Evolutionary conservation across 768 basidiomycete species (phyloP), one percentile per base, ranked within the genome.

Genomic region (Termitomyces sp.): DNA sequence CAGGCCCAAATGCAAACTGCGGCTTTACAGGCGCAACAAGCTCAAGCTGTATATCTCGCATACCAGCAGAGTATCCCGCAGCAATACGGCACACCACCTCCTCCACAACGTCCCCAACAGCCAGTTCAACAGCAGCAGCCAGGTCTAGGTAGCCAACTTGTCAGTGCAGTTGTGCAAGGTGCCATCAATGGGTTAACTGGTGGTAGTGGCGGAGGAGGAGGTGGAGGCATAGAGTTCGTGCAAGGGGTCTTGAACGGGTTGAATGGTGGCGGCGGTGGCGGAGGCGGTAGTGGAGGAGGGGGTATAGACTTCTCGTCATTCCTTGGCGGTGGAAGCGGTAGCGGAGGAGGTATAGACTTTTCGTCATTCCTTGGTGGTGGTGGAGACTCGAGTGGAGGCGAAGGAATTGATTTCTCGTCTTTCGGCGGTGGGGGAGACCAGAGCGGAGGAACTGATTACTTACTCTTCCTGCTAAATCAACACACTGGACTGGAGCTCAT

Each of bases 361-460:
- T 34, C 46, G 21, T 35, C 46, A 12, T 24, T 9, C 19, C n/a
- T 47, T 19, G 32, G 32, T 15, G 32, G 46, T 1, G 19, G 46
- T 5, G 46, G 46, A 35, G 32, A 26, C 17, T 7, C 12, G 11
- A 42, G 41, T 21, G 72, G 73, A 14, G 79, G 75, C 21, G 83
- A 77, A 51, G 73, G 72, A 51, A 15, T 21, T 14, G 40, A 42
- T 32, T 21, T 30, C 15, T 42, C 50, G 12, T 19, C 40, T 42
- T 32, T 21, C 8, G n/a, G 30, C 5, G 45, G 22, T 9, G 50
- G 40, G 11, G 38, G 24, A 15, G 19, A 22, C n/a, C 17, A n/a
- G 0, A 19, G 75, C n/a, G 83, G 77, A 51, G 73, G 72, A 40
- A 28, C 28, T 4, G 50, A 51, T 41, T n/a, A n/a, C 11, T 30